These are phyloP conservation scores for Olyra latifolia DNA, from an alignment of 176 grass and related monocot species.

Conservation along the genomic window DNA sequence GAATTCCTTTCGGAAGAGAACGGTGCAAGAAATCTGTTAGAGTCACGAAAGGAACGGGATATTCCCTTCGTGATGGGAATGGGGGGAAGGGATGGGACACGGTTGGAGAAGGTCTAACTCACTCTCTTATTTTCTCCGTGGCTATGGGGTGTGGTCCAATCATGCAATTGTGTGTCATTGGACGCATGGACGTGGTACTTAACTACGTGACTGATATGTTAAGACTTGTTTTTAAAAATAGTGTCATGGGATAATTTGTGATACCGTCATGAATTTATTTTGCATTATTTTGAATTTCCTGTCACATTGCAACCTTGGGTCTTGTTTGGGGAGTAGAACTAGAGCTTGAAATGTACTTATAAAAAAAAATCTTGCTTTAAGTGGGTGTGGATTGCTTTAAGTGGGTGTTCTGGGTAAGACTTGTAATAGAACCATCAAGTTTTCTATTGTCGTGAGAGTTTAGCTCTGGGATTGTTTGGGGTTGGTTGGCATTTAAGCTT, in stretches of 20 bases:
- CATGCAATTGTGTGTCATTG: slow-evolving; percentile 30
- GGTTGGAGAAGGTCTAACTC: too few relatives aligned
- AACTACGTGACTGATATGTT: slow-evolving; percentile 17
- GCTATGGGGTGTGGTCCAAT: slow-evolving; percentile 9
- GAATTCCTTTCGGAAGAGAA: too few relatives aligned
- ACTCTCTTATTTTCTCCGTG: neutral
- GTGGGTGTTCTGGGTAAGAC: neutral
- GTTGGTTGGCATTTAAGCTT: slow-evolving; percentile 54
- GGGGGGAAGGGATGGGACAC: too few relatives aligned
- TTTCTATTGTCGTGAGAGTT: slow-evolving; percentile 32
- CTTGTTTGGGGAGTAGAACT: neutral
- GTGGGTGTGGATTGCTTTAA: neutral
- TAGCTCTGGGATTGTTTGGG: slow-evolving; percentile 34
- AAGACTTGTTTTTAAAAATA: slow-evolving; percentile 23
- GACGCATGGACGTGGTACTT: slow-evolving; percentile 19
- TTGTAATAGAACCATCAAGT: slow-evolving; percentile 13
- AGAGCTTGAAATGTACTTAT: slow-evolving; percentile 4
- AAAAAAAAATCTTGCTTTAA: slow-evolving; percentile 9
- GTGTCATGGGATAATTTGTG: neutral
- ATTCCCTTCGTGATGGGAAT: too few relatives aligned
- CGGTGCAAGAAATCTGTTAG: too few relatives aligned
- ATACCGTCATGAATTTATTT: slow-evolving; percentile 20
- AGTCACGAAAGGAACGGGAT: too few relatives aligned
- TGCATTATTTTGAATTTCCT: slow-evolving; percentile 3
- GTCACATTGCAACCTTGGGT: neutral